A percentile compares a stretch with the other conserved stretches of the same genome.
Evolutionary conservation across 2,329 filamentous ascomycete species (phyloP).

Genomic region (Fusarium ramigenum): DNA sequence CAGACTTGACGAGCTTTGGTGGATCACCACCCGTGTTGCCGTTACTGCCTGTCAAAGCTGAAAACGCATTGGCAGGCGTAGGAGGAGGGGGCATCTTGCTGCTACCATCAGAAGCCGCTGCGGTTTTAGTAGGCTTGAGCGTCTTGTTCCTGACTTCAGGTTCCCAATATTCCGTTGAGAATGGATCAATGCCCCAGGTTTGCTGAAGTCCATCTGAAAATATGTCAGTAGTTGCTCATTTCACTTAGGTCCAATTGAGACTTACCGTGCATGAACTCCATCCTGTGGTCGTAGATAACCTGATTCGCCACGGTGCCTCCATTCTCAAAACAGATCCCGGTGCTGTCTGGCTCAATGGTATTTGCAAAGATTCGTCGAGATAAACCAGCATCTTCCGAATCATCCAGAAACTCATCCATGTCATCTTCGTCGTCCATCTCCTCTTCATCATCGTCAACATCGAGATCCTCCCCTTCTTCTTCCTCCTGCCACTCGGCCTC

Average conservation of each 20-base stretch:
- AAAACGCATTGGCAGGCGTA: constrained; percentile 50
- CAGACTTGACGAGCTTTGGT: constrained; percentile 50
- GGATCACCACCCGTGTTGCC: constrained; percentile 23
- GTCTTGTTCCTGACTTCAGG: constrained; percentile 49
- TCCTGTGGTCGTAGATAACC: constrained; percentile 68
- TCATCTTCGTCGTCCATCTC: constrained; percentile 82
- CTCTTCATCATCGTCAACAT: constrained; percentile 73
- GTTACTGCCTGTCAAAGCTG: constrained; percentile 42
- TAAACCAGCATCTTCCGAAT: constrained; percentile 75
- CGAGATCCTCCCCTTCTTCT: constrained; percentile 73
- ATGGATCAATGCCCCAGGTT: constrained; percentile 78
- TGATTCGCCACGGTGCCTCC: constrained; percentile 56
- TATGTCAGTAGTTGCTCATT: constrained; percentile 26
- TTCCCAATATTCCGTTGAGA: constrained; percentile 83
- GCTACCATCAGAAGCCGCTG: constrained; percentile 17
- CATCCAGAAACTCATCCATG: constrained; percentile 90
- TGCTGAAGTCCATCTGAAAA: constrained; percentile 57
- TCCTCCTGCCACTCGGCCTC: constrained; percentile 90
- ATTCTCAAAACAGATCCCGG: constrained; percentile 86
- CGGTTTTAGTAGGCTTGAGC: constrained; percentile 18
- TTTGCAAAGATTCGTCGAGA: constrained; percentile 68
- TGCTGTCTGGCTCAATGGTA: constrained; percentile 79
- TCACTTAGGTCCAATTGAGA: constrained; percentile 10
- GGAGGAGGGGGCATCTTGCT: constrained; percentile 48
- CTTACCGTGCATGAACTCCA: constrained; percentile 80